Evolutionary conservation across 1,139 yeast genomes (phyloP).

Genomic region (Lodderomyces pseudojiufengensis): DNA sequence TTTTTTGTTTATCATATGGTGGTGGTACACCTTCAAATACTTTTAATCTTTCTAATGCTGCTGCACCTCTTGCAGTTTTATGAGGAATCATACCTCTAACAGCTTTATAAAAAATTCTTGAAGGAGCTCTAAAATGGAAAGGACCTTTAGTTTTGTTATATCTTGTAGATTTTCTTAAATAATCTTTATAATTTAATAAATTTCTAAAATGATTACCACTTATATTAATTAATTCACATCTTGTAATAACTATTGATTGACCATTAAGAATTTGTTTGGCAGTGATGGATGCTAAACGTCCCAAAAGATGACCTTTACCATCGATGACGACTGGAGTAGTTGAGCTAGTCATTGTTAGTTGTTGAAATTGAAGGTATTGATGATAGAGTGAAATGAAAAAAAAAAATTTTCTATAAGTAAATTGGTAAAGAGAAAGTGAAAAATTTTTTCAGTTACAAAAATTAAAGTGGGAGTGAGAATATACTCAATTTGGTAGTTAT

Average conservation of each 20-base stretch:
- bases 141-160: constrained; percentile 99
- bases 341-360: constrained; percentile 65
- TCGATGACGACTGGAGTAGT: constrained; percentile 96
- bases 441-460: constrained; percentile 5
- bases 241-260: constrained; percentile 95
- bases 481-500: no score
- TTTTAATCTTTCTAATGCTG: constrained; percentile 99
- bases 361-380: neutral
- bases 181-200: constrained; percentile 99
- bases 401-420: neutral
- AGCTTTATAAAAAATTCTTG: constrained; percentile 99
- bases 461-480: constrained; percentile 2
- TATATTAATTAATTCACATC: constrained; percentile 97
- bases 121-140: constrained; percentile 99
- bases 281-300: constrained; percentile 98
- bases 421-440: neutral
- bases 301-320: constrained; percentile 99
- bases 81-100: constrained; percentile 99
- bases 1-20: constrained; percentile 99
- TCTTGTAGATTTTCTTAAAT: constrained; percentile 99
- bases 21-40: constrained; percentile 99
- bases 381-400: constrained; percentile 6
- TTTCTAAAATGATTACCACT: constrained; percentile 99
- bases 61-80: constrained; percentile 99
- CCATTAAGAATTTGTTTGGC: constrained; percentile 99